Conservation (phyloP, 169 alveolate genomes). For the Plasmodium gallinaceum region DNA sequence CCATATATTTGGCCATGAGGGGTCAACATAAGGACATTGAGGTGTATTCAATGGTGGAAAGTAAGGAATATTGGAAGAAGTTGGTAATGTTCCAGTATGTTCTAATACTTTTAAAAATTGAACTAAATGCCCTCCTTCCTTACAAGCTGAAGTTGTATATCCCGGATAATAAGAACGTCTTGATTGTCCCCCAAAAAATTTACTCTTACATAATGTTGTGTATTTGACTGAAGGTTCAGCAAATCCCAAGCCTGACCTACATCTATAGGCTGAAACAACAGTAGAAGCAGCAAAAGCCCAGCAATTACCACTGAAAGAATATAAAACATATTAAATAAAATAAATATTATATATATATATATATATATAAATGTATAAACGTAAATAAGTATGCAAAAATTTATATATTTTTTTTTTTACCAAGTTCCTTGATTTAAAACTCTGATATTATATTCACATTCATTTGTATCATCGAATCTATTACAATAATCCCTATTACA, state of each 20-base stretch:
- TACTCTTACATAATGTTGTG: background rate
- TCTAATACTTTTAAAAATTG: background rate
- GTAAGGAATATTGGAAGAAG: background rate
- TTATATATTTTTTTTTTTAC: no score
- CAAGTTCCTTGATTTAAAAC: slow-evolving; percentile 9
- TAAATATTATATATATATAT: no score
- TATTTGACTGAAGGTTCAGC: slow-evolving; percentile 61
- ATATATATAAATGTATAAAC: no score
- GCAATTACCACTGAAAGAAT: background rate
- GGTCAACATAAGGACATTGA: background rate
- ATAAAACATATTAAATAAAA: no score
- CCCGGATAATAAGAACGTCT: background rate
- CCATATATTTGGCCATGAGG: slow-evolving; percentile 34
- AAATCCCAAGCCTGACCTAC: slow-evolving; percentile 18
- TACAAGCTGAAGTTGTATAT: slow-evolving; percentile 20
- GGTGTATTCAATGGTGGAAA: no score
- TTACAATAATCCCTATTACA: slow-evolving; percentile 20
- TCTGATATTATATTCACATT: background rate
- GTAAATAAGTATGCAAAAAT: no score
- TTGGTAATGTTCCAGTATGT: background rate
- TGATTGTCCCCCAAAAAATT: background rate
- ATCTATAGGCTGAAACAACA: background rate
- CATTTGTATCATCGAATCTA: slow-evolving; percentile 15
- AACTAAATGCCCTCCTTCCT: background rate
- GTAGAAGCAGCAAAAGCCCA: slow-evolving; percentile 13